Percentiles rank a stretch among this genome's conserved stretches.
Evolutionary conservation across 768 basidiomycete species (phyloP).

Genomic region (Serendipita indica): DNA sequence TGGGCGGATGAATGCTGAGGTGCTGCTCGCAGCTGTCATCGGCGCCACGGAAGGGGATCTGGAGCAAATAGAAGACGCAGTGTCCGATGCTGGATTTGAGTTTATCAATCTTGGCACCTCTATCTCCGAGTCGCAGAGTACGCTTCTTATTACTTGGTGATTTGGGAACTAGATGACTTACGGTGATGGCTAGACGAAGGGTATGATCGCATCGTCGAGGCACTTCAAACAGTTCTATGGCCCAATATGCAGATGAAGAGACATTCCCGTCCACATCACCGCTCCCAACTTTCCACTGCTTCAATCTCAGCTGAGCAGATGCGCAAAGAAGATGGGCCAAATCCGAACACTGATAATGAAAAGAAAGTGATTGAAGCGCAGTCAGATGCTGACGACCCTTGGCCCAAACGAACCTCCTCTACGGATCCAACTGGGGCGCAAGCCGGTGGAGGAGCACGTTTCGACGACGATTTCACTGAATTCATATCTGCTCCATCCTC

Average conservation of each 20-base stretch:
- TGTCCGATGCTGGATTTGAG: slow-evolving; percentile 61
- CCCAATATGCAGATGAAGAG: slow-evolving; percentile 38
- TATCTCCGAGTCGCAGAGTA: not conserved
- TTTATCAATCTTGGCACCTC: slow-evolving; percentile 45
- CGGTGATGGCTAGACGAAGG: slow-evolving; percentile 22
- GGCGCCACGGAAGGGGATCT: slow-evolving; percentile 29
- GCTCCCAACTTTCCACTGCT: not conserved
- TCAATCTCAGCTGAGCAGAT: not conserved
- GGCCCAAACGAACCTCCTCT: too few relatives aligned
- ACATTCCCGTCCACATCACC: not conserved
- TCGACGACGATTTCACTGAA: slow-evolving; percentile 72
- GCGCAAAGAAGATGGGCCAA: slow-evolving; percentile 26
- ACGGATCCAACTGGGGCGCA: not conserved
- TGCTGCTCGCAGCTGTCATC: slow-evolving; percentile 36
- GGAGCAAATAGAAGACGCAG: slow-evolving; percentile 42
- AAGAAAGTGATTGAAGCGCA: slow-evolving; percentile 3
- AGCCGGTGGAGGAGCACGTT: slow-evolving; percentile 20
- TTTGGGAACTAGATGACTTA: slow-evolving; percentile 15
- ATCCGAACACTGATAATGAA: slow-evolving; percentile 15
- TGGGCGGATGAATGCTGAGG: slow-evolving; percentile 43
- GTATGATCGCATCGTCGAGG: slow-evolving; percentile 58
- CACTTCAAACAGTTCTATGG: slow-evolving; percentile 81
- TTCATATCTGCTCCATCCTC: slow-evolving; percentile 59
- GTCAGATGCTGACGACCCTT: slow-evolving; percentile 4
- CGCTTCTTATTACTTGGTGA: not conserved